Percentiles rank a stretch among this genome's conserved stretches.
These are phyloP conservation scores for Suhomyces coccinellae DNA, from an alignment of 1,139 yeast species.

Conservation along the genomic window DNA sequence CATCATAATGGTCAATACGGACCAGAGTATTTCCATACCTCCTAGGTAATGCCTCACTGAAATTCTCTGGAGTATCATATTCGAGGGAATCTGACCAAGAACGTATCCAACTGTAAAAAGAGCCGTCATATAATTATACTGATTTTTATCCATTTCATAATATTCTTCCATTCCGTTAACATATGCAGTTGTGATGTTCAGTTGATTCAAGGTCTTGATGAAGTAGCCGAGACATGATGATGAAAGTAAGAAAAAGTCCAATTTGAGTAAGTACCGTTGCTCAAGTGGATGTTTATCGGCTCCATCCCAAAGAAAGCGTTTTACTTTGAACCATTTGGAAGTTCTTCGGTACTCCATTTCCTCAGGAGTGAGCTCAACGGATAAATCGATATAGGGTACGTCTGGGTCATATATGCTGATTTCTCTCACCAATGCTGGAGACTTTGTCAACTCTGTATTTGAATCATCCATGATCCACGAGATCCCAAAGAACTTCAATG, in stretches of 20 bases:
- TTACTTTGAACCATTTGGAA: slow-evolving; percentile 27
- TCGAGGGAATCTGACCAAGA: slow-evolving; percentile 61
- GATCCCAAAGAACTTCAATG: too few relatives aligned
- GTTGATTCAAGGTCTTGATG: slow-evolving; percentile 41
- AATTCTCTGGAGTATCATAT: slow-evolving; percentile 51
- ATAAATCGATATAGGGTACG: slow-evolving; percentile 16
- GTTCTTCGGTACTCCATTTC: slow-evolving; percentile 25
- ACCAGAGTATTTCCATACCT: slow-evolving; percentile 57
- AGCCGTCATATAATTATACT: slow-evolving; percentile 52
- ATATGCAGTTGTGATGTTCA: slow-evolving; percentile 53
- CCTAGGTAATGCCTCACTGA: slow-evolving; percentile 58
- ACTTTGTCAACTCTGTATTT: background rate
- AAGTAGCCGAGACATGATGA: slow-evolving; percentile 26
- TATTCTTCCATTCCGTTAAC: slow-evolving; percentile 64
- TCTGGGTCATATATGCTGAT: background rate
- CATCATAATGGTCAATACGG: slow-evolving; percentile 52
- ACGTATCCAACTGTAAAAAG: slow-evolving; percentile 61
- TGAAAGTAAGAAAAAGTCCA: slow-evolving; percentile 22
- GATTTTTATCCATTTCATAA: slow-evolving; percentile 51
- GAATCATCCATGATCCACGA: background rate
- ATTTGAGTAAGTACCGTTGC: slow-evolving; percentile 20
- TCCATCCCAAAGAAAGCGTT: slow-evolving; percentile 48
- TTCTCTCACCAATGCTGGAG: background rate
- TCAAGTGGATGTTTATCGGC: slow-evolving; percentile 42
- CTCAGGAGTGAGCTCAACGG: slow-evolving; percentile 29